Conservation (phyloP, 108 stramenopile genomes). For the Nitzschia palea region DNA sequence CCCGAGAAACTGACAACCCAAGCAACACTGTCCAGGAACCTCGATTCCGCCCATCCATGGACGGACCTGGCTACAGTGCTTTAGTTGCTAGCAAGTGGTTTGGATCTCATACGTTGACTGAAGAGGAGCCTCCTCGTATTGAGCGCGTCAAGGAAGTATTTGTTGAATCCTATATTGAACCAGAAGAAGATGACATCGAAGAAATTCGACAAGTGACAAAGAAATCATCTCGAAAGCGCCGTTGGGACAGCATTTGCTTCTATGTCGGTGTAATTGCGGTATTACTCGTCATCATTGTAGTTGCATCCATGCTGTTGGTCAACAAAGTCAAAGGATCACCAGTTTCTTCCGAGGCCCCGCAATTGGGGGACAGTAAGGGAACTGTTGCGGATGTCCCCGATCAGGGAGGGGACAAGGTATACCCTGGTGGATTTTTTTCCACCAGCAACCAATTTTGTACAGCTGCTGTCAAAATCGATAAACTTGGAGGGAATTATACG, state of each 20-base stretch:
- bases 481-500: conserved; percentile 7
- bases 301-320: background rate
- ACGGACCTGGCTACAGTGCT: background rate
- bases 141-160: background rate
- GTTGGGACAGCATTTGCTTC: background rate
- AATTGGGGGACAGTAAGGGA: background rate
- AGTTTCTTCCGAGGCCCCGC: background rate
- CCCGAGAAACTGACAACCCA: background rate
- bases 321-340: background rate
- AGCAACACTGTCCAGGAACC: background rate
- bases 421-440: conserved; percentile 6
- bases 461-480: conserved; percentile 6
- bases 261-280: background rate
- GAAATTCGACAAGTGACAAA: background rate
- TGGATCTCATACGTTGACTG: background rate
- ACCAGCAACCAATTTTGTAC: conserved; percentile 17
- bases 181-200: background rate
- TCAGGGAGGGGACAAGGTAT: background rate
- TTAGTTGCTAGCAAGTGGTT: conserved; percentile 5
- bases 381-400: background rate
- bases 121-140: conserved; percentile 1
- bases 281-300: background rate
- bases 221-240: background rate
- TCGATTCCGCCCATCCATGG: background rate
- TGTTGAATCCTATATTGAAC: no score